Conservation (phyloP, 441 rosid species). For the Codiaeum variegatum region DNA sequence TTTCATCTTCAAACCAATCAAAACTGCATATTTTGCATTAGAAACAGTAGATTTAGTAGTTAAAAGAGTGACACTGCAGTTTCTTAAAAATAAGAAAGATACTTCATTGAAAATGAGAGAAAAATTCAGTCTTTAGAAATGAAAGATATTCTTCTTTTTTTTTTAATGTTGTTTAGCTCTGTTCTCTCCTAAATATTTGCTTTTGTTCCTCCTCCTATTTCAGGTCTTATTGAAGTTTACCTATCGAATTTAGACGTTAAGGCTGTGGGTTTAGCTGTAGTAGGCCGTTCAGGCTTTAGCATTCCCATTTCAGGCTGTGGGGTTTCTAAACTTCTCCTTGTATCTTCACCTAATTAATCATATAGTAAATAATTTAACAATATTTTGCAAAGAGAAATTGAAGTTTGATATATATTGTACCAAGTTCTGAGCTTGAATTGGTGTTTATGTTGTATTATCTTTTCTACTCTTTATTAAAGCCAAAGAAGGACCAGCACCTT, state of each 20-base stretch:
- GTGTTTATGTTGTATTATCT: conserved; percentile 14
- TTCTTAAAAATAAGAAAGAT: not conserved
- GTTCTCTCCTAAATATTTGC: conserved; percentile 63
- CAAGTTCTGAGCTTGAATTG: conserved; percentile 27
- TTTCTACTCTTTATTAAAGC: conserved; percentile 35
- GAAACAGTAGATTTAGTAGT: conserved; percentile 6
- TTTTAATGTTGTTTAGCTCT: conserved; percentile 48
- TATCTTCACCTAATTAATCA: not conserved
- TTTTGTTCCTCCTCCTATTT: conserved; percentile 25
- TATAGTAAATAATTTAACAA: not conserved
- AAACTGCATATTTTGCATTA: not conserved
- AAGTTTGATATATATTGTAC: not conserved
- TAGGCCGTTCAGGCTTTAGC: conserved; percentile 22
- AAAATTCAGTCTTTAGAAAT: not conserved
- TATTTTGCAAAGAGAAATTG: not conserved
- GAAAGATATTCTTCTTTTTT: conserved; percentile 35
- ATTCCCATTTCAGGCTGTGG: conserved; percentile 23
- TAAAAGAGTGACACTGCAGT: not conserved
- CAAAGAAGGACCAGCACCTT: conserved; percentile 17
- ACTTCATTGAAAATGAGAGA: not conserved
- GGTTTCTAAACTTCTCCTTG: not conserved
- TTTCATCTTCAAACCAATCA: no score
- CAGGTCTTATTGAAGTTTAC: conserved; percentile 22
- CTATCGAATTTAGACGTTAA: conserved; percentile 17
- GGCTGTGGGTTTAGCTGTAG: conserved; percentile 18